A percentile compares a stretch with the other conserved stretches of the same genome.
Evolutionary conservation across 1,284 basidiomycete species (phyloP).

Genomic region (Neolentinus lepideus): DNA sequence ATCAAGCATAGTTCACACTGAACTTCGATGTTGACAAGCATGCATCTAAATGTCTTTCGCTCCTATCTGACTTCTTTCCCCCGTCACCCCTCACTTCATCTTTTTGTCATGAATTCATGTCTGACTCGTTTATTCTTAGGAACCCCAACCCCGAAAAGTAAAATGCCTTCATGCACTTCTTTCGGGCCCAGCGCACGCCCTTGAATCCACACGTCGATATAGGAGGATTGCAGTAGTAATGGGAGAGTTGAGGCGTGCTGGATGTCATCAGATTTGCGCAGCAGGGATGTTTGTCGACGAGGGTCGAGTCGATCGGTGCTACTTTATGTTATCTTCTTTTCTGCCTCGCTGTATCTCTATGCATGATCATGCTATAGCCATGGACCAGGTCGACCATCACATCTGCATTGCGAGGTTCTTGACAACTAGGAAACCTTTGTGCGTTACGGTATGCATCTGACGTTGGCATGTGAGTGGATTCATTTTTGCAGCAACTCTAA

Average conservation of each 20-base stretch:
- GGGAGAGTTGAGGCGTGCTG: neutral
- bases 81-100: conserved; percentile 7
- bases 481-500: no score
- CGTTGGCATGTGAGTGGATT: no score
- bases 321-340: neutral
- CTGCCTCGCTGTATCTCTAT: neutral
- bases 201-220: neutral
- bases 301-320: neutral
- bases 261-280: neutral
- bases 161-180: conserved; percentile 16
- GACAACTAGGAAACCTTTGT: neutral
- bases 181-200: neutral
- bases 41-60: conserved; percentile 88
- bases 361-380: neutral
- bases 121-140: conserved; percentile 33
- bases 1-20: conserved; percentile 91
- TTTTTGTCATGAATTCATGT: conserved; percentile 16
- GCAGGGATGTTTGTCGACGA: neutral
- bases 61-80: conserved; percentile 70
- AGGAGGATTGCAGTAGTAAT: neutral
- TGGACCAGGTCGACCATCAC: neutral
- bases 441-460: no score
- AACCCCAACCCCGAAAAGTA: conserved; percentile 83
- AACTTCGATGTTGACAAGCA: conserved; percentile 69
- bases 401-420: neutral